phyloP scores from a whole-genome alignment of 139 green algal genomes.

The Chlorella vulgaris region DNA sequence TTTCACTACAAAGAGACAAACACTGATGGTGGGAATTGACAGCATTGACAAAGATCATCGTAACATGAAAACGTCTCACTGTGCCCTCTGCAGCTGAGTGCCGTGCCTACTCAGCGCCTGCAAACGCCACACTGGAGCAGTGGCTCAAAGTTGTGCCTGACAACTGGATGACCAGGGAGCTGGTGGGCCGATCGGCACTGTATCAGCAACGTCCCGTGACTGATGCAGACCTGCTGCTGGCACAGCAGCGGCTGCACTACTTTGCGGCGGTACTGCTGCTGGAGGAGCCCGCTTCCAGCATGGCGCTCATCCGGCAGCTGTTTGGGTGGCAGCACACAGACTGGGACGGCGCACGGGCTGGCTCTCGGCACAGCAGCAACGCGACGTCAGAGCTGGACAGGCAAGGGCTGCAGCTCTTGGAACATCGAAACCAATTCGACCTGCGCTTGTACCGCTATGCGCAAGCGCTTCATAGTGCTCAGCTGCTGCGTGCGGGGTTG shows the following conservation, averaged over 20 bases:
- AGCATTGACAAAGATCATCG: too few relatives aligned
- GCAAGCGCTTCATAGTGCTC: background rate
- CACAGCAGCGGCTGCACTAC: conserved; percentile 29
- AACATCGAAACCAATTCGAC: conserved; percentile 4
- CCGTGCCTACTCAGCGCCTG: conserved; percentile 27
- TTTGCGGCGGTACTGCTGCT: conserved; percentile 25
- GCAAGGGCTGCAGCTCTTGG: background rate
- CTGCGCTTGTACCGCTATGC: conserved; percentile 36
- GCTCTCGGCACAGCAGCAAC: background rate
- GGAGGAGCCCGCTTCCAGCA: background rate
- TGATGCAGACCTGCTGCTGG: conserved; percentile 9
- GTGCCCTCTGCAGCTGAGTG: conserved; percentile 42
- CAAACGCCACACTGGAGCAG: conserved; percentile 34
- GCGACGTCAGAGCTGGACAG: conserved; percentile 16
- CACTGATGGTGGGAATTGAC: too few relatives aligned
- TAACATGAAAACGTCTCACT: too few relatives aligned
- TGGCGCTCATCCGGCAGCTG: conserved; percentile 4
- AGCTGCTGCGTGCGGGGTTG: background rate
- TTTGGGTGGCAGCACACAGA: conserved; percentile 33
- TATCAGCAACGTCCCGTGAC: conserved; percentile 22
- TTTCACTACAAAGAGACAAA: too few relatives aligned
- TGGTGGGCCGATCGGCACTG: conserved; percentile 11
- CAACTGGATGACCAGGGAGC: conserved; percentile 39
- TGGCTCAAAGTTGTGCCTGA: conserved; percentile 24
- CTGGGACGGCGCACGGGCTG: conserved; percentile 17